These are phyloP conservation scores for Ganoderma resinaceum DNA, from an alignment of 1,284 basidiomycete genomes.

Conservation along the genomic window DNA sequence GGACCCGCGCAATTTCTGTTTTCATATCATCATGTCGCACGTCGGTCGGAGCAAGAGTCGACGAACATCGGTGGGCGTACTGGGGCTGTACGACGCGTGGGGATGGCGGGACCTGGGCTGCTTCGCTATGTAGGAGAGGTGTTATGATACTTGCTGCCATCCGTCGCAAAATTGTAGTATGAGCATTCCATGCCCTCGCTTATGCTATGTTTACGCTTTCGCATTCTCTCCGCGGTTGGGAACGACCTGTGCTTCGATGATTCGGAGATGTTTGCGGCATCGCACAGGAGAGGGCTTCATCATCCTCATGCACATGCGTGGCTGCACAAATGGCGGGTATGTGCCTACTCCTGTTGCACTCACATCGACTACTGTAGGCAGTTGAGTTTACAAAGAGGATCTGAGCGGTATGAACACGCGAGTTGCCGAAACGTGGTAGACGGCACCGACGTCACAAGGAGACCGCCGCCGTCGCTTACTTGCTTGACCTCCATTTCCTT, in stretches of 20 bases:
- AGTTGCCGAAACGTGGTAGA: background rate
- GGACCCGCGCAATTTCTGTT: conserved; percentile 7
- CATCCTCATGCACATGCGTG: too few relatives aligned
- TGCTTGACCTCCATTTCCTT: background rate
- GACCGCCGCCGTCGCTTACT: background rate
- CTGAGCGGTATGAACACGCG: background rate
- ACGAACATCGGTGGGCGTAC: conserved; percentile 28
- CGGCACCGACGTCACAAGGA: background rate
- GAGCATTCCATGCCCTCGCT: conserved; percentile 45
- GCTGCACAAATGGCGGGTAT: too few relatives aligned
- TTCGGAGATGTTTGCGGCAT: background rate
- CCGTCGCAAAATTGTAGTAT: conserved; percentile 47
- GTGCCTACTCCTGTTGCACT: too few relatives aligned
- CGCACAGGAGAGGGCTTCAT: background rate
- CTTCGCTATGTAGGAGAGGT: conserved; percentile 31
- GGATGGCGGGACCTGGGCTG: conserved; percentile 31
- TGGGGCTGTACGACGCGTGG: conserved; percentile 22
- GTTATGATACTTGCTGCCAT: conserved; percentile 37
- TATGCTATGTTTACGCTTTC: conserved; percentile 45
- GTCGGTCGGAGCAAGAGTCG: conserved; percentile 1
- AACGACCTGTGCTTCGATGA: too few relatives aligned
- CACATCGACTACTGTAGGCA: too few relatives aligned
- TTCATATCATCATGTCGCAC: conserved; percentile 7
- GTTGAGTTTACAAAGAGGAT: too few relatives aligned
- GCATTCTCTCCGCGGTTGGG: conserved; percentile 20